These are phyloP conservation scores for Olyra latifolia DNA, from an alignment of 176 grass and related monocot species.

Conservation along the genomic window DNA sequence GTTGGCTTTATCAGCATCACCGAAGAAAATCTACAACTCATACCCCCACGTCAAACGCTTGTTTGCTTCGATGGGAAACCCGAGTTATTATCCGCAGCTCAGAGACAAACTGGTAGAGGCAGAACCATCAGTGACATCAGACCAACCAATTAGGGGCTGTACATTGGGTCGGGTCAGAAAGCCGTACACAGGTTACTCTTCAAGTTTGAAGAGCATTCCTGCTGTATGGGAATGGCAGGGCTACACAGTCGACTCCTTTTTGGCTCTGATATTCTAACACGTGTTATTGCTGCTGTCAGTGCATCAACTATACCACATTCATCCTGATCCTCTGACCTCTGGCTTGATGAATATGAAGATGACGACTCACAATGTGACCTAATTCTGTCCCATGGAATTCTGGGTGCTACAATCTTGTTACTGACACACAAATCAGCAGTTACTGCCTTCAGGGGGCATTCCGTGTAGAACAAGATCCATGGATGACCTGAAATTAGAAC, in stretches of 20 bases:
- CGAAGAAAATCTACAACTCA: slow-evolving; percentile 11
- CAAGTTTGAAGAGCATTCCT: slow-evolving; percentile 65
- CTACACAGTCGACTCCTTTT: slow-evolving; percentile 64
- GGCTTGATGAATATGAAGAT: slow-evolving; percentile 42
- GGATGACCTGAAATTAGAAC: slow-evolving; percentile 73
- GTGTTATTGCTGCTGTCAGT: slow-evolving; percentile 66
- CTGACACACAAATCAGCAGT: slow-evolving; percentile 38
- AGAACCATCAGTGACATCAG: slow-evolving; percentile 10
- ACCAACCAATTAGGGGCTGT: slow-evolving; percentile 37
- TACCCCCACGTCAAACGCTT: slow-evolving; percentile 17
- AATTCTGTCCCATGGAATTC: slow-evolving; percentile 42
- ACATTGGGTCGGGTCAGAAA: slow-evolving; percentile 47
- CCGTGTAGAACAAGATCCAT: slow-evolving; percentile 74
- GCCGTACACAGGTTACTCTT: slow-evolving; percentile 76
- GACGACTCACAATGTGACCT: slow-evolving; percentile 41
- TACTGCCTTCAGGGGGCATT: slow-evolving; percentile 50
- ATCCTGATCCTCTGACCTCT: slow-evolving; percentile 51
- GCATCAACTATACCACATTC: slow-evolving; percentile 69
- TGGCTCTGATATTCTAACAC: slow-evolving; percentile 65
- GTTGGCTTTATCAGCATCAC: slow-evolving; percentile 28
- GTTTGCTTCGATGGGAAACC: slow-evolving; percentile 30
- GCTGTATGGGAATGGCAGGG: slow-evolving; percentile 50
- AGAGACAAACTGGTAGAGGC: background rate
- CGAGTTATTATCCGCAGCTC: slow-evolving; percentile 33
- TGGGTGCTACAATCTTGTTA: slow-evolving; percentile 46